These are phyloP conservation scores for Podospora pseudopauciseta DNA, from an alignment of 495 filamentous ascomycete species.

Conservation along the genomic window DNA sequence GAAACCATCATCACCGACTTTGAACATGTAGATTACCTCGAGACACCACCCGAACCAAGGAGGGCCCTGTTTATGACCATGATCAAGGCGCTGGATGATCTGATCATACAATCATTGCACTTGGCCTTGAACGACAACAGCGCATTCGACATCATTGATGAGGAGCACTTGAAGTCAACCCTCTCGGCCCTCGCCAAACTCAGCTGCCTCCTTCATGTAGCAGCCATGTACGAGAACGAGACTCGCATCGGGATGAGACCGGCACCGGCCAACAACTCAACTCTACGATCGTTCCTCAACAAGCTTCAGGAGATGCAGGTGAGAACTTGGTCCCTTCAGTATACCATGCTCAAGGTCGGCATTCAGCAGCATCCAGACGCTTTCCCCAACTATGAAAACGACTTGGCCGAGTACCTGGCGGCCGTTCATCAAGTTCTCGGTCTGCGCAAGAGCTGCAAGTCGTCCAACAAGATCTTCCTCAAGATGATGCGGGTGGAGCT, in stretches of 20 bases:
- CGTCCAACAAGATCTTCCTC: conserved; percentile 82
- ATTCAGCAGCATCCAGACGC: conserved; percentile 60
- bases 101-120: conserved; percentile 62
- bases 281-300: conserved; percentile 55
- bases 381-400: conserved; percentile 62
- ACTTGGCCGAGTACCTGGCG: conserved; percentile 69
- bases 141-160: conserved; percentile 80
- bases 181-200: conserved; percentile 64
- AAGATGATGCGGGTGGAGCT: conserved; percentile 83
- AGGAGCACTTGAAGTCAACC: conserved; percentile 66
- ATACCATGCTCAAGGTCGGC: conserved; percentile 69
- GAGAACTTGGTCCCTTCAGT: conserved; percentile 76
- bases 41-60: conserved; percentile 58
- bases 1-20: conserved; percentile 76
- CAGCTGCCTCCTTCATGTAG: conserved; percentile 68
- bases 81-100: conserved; percentile 71
- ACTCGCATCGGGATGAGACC: conserved; percentile 65
- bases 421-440: conserved; percentile 82
- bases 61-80: conserved; percentile 65
- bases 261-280: conserved; percentile 32
- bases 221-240: conserved; percentile 77
- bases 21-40: conserved; percentile 57
- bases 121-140: conserved; percentile 63
- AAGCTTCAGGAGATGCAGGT: conserved; percentile 88
- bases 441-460: conserved; percentile 77